These are phyloP conservation scores for Backusella sp. DNA, from an alignment of 192 early-diverging fungal species.

Conservation along the genomic window DNA sequence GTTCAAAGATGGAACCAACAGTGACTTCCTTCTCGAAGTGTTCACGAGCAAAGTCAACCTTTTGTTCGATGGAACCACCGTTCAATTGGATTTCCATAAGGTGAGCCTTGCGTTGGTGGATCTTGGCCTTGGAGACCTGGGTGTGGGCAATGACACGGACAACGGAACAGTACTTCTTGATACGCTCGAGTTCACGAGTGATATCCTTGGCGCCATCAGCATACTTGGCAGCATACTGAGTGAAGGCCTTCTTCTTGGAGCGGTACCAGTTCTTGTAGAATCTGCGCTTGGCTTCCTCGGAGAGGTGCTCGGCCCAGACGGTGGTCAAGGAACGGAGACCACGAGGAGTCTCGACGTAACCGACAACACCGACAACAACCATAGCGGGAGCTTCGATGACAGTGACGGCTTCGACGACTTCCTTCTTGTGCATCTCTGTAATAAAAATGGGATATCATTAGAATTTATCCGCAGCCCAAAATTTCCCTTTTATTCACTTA, in stretches of 20 bases:
- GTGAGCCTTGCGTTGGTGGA: constrained; percentile 99
- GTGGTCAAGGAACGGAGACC: constrained; percentile 98
- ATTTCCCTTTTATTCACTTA: too few relatives aligned
- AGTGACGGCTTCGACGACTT: constrained; percentile 98
- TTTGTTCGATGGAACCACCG: constrained; percentile 93
- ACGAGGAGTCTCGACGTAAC: constrained; percentile 98
- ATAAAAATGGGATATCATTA: too few relatives aligned
- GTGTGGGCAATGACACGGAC: constrained; percentile 99
- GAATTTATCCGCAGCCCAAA: too few relatives aligned
- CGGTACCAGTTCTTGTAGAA: constrained; percentile 99
- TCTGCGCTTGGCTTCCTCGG: constrained; percentile 96
- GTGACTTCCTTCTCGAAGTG: too few relatives aligned
- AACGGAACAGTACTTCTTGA: constrained; percentile 98
- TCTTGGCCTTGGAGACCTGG: constrained; percentile 91
- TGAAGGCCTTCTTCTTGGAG: constrained; percentile 99
- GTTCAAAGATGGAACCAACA: too few relatives aligned
- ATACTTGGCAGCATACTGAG: constrained; percentile 99
- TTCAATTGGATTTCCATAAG: constrained; percentile 99
- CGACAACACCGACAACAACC: constrained; percentile 98
- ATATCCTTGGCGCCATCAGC: constrained; percentile 88
- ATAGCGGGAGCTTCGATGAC: constrained; percentile 98
- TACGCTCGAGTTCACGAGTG: constrained; percentile 91
- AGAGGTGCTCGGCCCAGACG: constrained; percentile 99
- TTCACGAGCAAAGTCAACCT: constrained; percentile 98
- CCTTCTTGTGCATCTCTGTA: constrained; percentile 97